Percentiles rank a stretch among this genome's conserved stretches.
Evolutionary conservation across 2,329 filamentous ascomycete genomes (phyloP).

Genomic region (Pseudopyrenochaeta lycopersici): DNA sequence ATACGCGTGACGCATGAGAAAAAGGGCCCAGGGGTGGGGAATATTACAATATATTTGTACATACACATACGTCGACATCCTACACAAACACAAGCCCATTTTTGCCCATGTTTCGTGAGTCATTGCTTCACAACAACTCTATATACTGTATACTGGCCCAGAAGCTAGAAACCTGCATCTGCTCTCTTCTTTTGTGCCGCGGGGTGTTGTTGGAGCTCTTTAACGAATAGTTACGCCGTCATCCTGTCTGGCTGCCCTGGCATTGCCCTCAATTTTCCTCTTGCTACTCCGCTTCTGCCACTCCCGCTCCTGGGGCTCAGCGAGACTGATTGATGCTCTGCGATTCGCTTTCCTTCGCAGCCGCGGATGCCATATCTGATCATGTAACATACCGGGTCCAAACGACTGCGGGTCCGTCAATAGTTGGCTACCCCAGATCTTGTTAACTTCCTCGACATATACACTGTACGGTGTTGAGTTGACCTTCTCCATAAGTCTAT

Average conservation of each 20-base stretch:
- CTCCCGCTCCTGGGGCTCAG: slow-evolving; percentile 11
- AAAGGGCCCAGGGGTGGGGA: neutral
- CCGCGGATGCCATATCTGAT: slow-evolving; percentile 27
- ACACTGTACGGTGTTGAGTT: slow-evolving; percentile 30
- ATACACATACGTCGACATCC: neutral
- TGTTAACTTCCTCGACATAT: slow-evolving; percentile 39
- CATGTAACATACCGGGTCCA: slow-evolving; percentile 8
- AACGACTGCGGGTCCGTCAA: slow-evolving; percentile 32
- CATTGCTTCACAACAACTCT: neutral
- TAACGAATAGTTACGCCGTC: neutral
- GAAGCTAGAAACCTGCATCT: neutral
- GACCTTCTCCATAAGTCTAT: slow-evolving; percentile 31
- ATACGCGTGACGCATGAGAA: too few relatives aligned
- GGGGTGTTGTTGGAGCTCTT: neutral
- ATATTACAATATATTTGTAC: neutral
- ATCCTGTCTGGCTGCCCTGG: neutral
- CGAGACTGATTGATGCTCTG: slow-evolving; percentile 8
- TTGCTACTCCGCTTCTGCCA: neutral
- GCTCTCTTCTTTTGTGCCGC: neutral
- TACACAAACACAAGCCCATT: neutral
- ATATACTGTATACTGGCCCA: neutral
- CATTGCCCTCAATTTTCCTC: neutral
- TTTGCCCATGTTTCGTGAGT: neutral
- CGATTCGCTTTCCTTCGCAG: slow-evolving; percentile 13
- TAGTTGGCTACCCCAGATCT: slow-evolving; percentile 38